Evolutionary conservation across 1,284 basidiomycete species (phyloP).

Genomic region (Ceratobasidium papillatum): DNA sequence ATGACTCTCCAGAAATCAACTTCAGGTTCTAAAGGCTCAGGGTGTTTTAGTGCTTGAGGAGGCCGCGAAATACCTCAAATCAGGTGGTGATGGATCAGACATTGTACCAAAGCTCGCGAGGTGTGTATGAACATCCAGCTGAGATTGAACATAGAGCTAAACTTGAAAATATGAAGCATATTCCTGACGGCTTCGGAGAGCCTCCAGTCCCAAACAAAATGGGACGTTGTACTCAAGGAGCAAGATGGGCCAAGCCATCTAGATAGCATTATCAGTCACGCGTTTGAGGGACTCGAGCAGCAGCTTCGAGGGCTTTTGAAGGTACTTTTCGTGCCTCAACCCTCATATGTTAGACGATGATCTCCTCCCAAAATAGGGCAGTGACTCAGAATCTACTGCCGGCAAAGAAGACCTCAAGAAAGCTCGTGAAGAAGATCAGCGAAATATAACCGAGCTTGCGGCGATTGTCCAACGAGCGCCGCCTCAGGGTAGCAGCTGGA

Average conservation of each 20-base stretch:
- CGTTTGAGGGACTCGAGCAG: not conserved
- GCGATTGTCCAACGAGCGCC: not conserved
- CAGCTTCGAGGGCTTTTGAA: not conserved
- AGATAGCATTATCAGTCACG: not conserved
- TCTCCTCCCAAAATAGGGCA: not conserved
- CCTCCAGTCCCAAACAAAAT: not conserved
- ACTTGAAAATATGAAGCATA: not conserved
- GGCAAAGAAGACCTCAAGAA: not conserved
- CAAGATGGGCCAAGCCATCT: not conserved
- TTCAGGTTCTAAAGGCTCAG: not conserved
- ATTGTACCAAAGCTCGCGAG: not conserved
- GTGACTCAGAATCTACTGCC: not conserved
- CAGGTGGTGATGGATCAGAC: not conserved
- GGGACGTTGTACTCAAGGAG: not conserved
- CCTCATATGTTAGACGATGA: not conserved
- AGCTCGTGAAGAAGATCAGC: slow-evolving; percentile 10
- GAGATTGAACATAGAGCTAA: not conserved
- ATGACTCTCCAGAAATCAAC: slow-evolving; percentile 14
- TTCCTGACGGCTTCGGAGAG: not conserved
- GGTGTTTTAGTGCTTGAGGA: slow-evolving; percentile 4
- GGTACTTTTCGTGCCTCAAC: not conserved
- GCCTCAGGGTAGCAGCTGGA: not conserved
- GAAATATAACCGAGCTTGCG: slow-evolving; percentile 4
- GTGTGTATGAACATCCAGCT: not conserved
- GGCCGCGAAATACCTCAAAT: not conserved